These are phyloP conservation scores for Cytospora piceicola DNA, from an alignment of 2,329 filamentous ascomycete genomes.

Conservation along the genomic window DNA sequence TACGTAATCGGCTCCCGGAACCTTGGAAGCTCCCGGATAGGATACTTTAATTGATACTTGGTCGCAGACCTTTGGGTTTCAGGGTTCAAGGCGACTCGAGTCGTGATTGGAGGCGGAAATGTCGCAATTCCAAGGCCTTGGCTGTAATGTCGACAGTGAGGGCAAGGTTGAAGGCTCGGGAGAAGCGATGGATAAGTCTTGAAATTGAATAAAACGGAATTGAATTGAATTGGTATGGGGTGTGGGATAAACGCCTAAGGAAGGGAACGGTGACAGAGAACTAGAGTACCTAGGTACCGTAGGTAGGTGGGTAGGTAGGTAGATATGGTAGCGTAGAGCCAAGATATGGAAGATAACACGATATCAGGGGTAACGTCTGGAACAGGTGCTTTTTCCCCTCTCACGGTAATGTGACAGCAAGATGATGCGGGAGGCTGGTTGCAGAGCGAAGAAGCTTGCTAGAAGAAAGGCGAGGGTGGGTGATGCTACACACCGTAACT, in stretches of 20 bases:
- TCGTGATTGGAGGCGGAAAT: neutral
- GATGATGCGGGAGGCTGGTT: slow-evolving; percentile 1
- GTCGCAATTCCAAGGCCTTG: neutral
- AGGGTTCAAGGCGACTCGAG: neutral
- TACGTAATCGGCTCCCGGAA: neutral
- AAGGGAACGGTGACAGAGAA: neutral
- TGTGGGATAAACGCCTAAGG: neutral
- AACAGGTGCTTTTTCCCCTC: neutral
- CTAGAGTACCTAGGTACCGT: neutral
- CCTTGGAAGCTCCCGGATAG: neutral
- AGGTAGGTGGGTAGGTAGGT: no score
- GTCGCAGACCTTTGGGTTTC: neutral
- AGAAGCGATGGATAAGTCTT: no score
- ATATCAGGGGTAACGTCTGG: neutral
- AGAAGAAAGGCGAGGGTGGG: neutral
- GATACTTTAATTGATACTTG: neutral
- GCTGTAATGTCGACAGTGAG: neutral
- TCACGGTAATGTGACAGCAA: neutral
- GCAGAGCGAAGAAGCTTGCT: neutral
- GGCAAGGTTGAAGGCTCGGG: no score
- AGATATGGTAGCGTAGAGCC: neutral
- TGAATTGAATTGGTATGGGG: neutral
- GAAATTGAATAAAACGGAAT: no score
- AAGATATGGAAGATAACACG: neutral
- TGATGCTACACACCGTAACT: neutral